phyloP scores from a whole-genome alignment of 2,329 filamentous ascomycete species.

The Amylocarpus encephaloides region DNA sequence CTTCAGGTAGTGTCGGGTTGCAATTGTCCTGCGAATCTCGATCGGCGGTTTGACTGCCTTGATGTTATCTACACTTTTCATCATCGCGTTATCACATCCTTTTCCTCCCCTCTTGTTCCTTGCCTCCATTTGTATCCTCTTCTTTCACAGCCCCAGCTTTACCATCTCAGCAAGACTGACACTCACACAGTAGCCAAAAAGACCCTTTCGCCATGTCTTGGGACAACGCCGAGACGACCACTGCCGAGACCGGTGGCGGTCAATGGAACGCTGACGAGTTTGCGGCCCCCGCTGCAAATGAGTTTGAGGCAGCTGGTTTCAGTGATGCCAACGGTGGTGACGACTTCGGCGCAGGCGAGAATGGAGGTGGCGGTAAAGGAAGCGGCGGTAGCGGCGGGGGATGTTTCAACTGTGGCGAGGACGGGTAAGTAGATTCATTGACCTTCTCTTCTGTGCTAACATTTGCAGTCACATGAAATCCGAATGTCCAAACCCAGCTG shows the following conservation, averaged over 20 bases:
- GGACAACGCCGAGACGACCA: conserved; percentile 4
- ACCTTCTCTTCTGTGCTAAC: conserved; percentile 13
- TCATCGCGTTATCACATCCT: no score
- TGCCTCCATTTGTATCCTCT: no score
- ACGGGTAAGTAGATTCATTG: conserved; percentile 47
- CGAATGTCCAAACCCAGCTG: conserved; percentile 52
- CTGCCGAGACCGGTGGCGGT: conserved; percentile 2
- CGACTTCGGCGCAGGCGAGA: conserved; percentile 8
- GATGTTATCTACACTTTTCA: no score
- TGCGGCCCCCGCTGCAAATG: not conserved
- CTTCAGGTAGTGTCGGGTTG: no score
- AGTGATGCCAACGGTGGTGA: conserved; percentile 9
- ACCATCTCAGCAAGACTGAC: no score
- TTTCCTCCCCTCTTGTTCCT: no score
- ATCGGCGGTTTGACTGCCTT: no score
- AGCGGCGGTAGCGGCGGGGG: conserved; percentile 9
- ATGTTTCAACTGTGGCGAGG: conserved; percentile 52
- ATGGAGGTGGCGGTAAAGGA: conserved; percentile 6
- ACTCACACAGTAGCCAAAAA: no score
- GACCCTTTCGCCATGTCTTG: conserved; percentile 3
- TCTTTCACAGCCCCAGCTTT: no score
- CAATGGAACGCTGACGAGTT: not conserved
- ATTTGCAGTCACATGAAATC: conserved; percentile 49
- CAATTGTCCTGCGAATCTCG: no score
- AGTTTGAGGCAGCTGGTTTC: not conserved